These are phyloP conservation scores for Arabidopsis thaliana DNA, from an alignment of 345 rosid genomes.

Conservation along the genomic window DNA sequence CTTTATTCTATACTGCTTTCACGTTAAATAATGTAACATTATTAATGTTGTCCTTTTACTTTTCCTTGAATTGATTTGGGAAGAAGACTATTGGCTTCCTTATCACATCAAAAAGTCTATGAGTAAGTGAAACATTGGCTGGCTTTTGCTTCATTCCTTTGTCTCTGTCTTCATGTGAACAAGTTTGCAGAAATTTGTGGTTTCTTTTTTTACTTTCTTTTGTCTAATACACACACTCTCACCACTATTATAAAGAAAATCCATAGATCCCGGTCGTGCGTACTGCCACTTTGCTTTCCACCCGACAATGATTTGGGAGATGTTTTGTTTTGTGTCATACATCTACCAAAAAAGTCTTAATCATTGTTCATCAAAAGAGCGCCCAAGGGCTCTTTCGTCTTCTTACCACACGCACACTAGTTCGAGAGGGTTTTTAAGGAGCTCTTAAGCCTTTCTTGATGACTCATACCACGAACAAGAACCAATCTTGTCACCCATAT, in stretches of 20 bases:
- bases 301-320: constrained; percentile 51
- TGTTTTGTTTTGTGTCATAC: constrained; percentile 38
- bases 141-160: constrained; percentile 30
- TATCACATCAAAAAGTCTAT: neutral
- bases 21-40: neutral
- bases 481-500: neutral
- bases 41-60: too few species aligned
- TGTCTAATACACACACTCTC: constrained; percentile 19
- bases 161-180: constrained; percentile 41
- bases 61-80: constrained; percentile 25
- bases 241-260: neutral
- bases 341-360: constrained; percentile 11
- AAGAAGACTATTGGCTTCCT: constrained; percentile 24
- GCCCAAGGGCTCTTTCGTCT: constrained; percentile 5
- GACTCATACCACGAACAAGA: neutral
- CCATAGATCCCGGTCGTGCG: constrained; percentile 28
- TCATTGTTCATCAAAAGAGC: constrained; percentile 23
- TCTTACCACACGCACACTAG: neutral
- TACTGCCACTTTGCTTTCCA: constrained; percentile 49
- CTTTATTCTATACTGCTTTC: neutral
- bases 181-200: constrained; percentile 24
- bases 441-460: constrained; percentile 26
- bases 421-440: constrained; percentile 4
- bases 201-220: constrained; percentile 17
- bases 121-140: constrained; percentile 29